Base-by-base conservation (phyloP, 805 yeast species). In the Cyberlindnera meyerae region DNA sequence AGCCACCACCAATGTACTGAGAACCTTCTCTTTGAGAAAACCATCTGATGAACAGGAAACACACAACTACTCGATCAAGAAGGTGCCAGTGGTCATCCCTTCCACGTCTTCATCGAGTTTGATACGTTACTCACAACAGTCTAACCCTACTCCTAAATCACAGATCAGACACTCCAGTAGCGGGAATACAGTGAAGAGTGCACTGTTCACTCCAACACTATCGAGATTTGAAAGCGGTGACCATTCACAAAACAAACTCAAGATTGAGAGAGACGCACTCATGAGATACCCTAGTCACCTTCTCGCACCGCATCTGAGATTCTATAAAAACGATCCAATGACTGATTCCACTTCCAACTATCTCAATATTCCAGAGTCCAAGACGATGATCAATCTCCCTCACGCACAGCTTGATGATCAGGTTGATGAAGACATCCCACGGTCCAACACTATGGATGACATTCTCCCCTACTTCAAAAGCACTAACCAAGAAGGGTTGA, bases 261-360 rank as follows among this genome's bases (percentile, higher is more conserved):
- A 36, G 25, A 18, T 47, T 3, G 58, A 54, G 31, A 44, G 53
- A 33, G 54, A 51, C 34, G 57, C 57, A 2, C 30, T 54, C 17
- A 52, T 34, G 15, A 44, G 58, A 41, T 48, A 52, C 11, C 58
- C 58, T 11, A 40, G 44, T 28, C 56, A 36, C 6, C 33, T 54
- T 14, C 27, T 54, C 3, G 57, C 58, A 8, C 58, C 58, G 2
- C 58, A 54, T 36, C 24, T 54, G 31, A 48, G 44, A 30, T 47
- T 47, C n/a, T 50, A 44, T 17, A 45, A n/a, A n/a, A n/a, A n/a
- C n/a, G n/a, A n/a, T n/a, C n/a, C n/a, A n/a, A n/a, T n/a, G n/a
- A n/a, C n/a, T n/a, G n/a, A n/a, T n/a, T n/a, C n/a, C n/a, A n/a
- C n/a, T n/a, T n/a, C n/a, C n/a, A n/a, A n/a, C n/a, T n/a, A n/a